Conservation (phyloP, 192 early-diverging fungal species). For the Coemansia sp. region DNA sequence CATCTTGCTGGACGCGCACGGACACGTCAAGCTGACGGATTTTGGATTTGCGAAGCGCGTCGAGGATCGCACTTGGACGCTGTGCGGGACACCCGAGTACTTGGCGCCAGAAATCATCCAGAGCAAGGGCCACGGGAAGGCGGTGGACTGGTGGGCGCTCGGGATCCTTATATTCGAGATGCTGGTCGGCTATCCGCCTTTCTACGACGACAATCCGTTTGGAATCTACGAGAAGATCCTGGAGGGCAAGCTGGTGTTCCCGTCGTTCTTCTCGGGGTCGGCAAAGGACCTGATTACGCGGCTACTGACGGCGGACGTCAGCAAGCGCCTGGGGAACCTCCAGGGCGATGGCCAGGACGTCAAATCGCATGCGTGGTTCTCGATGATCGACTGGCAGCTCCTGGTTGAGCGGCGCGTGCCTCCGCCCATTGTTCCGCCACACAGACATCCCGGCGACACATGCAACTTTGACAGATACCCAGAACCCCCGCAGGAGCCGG, state of each 20-base stretch:
- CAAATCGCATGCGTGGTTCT: slow-evolving; percentile 93
- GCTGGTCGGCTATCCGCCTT: slow-evolving; percentile 96
- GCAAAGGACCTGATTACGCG: slow-evolving; percentile 90
- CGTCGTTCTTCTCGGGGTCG: slow-evolving; percentile 76
- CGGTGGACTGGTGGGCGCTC: slow-evolving; percentile 99
- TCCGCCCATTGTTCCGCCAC: slow-evolving; percentile 88
- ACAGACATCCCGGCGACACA: slow-evolving; percentile 88
- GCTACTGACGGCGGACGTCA: slow-evolving; percentile 87
- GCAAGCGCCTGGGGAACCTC: slow-evolving; percentile 92
- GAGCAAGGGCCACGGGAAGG: slow-evolving; percentile 93
- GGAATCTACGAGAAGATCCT: slow-evolving; percentile 99
- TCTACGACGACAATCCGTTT: slow-evolving; percentile 97
- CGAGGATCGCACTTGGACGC: slow-evolving; percentile 87
- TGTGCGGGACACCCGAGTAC: slow-evolving; percentile 98
- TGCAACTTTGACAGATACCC: slow-evolving; percentile 98
- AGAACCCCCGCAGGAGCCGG: slow-evolving; percentile 69
- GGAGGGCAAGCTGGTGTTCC: slow-evolving; percentile 84
- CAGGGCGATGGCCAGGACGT: slow-evolving; percentile 90
- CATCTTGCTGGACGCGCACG: slow-evolving; percentile 75
- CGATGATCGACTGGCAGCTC: slow-evolving; percentile 88
- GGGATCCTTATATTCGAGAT: slow-evolving; percentile 98
- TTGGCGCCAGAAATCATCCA: slow-evolving; percentile 97
- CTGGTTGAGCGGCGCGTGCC: slow-evolving; percentile 71
- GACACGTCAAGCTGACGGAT: slow-evolving; percentile 97
- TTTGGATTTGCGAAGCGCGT: slow-evolving; percentile 98